Conservation (phyloP, 495 filamentous ascomycete species). For the Tetracladium marchalianum region DNA sequence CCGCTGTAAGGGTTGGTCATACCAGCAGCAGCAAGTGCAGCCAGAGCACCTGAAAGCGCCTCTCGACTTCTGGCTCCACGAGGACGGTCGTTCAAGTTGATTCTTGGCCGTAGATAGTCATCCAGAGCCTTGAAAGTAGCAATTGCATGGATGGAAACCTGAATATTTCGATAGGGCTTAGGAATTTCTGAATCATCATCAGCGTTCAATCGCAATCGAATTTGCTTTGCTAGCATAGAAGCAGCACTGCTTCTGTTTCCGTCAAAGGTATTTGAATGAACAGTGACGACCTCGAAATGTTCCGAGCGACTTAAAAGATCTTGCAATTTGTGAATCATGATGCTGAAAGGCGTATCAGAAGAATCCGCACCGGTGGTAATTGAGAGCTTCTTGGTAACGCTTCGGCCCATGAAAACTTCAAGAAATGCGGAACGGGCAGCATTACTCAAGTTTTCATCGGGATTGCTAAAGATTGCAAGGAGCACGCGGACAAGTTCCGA, state of each 20-base stretch:
- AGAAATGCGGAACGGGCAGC: constrained; percentile 75
- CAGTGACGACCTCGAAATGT: constrained; percentile 95
- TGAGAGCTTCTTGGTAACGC: constrained; percentile 44
- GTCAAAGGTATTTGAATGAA: constrained; percentile 87
- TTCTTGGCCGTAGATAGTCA: constrained; percentile 88
- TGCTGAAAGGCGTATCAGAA: constrained; percentile 75
- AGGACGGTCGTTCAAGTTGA: constrained; percentile 74
- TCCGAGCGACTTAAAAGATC: constrained; percentile 93
- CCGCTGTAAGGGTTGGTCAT: constrained; percentile 22
- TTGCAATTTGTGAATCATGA: constrained; percentile 88
- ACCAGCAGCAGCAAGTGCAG: constrained; percentile 68
- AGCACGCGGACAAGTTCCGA: constrained; percentile 81
- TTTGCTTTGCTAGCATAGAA: constrained; percentile 93
- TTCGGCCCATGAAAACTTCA: constrained; percentile 85
- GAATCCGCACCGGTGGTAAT: constrained; percentile 52
- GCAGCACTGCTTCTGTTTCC: constrained; percentile 85
- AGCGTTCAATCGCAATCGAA: constrained; percentile 79
- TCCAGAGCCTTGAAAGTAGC: constrained; percentile 95
- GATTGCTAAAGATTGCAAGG: constrained; percentile 69
- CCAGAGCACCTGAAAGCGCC: constrained; percentile 52
- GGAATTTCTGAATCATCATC: constrained; percentile 89
- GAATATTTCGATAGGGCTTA: constrained; percentile 75
- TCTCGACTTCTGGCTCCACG: constrained; percentile 58
- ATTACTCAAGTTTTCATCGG: constrained; percentile 40
- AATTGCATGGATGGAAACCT: constrained; percentile 98